These are phyloP conservation scores for Dissophora globulifera DNA, from an alignment of 192 early-diverging fungal genomes.

Conservation along the genomic window DNA sequence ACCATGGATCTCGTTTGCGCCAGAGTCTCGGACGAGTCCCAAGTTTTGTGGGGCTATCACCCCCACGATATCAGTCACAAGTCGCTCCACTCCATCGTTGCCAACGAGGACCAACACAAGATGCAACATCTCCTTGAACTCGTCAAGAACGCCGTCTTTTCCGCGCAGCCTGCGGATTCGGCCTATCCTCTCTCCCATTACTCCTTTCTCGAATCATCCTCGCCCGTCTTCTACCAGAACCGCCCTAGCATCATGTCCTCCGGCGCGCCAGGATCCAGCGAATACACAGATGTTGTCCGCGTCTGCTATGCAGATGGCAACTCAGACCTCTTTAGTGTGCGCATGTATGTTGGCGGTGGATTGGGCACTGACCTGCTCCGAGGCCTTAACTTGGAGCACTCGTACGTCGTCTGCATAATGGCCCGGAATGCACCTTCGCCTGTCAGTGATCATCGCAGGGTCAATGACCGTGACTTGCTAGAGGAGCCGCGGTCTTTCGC, in stretches of 20 bases:
- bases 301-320: slow-evolving; percentile 57
- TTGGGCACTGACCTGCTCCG: slow-evolving; percentile 62
- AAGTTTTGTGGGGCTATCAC: slow-evolving; percentile 63
- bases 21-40: slow-evolving; percentile 61
- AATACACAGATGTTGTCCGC: slow-evolving; percentile 60
- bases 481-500: slow-evolving; percentile 17
- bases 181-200: slow-evolving; percentile 17
- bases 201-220: slow-evolving; percentile 36
- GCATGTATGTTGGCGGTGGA: slow-evolving; percentile 69
- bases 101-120: slow-evolving; percentile 55
- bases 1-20: slow-evolving; percentile 65
- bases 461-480: slow-evolving; percentile 11
- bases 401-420: slow-evolving; percentile 64
- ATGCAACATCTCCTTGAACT: slow-evolving; percentile 50
- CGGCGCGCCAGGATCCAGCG: slow-evolving; percentile 53
- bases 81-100: slow-evolving; percentile 60
- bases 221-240: slow-evolving; percentile 50
- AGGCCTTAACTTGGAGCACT: slow-evolving; percentile 55
- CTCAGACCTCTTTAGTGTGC: slow-evolving; percentile 57
- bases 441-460: slow-evolving; percentile 14
- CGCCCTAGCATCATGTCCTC: slow-evolving; percentile 48
- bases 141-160: slow-evolving; percentile 55
- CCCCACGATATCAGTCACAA: slow-evolving; percentile 65
- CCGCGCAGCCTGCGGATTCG: slow-evolving; percentile 12
- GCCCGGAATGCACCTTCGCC: slow-evolving; percentile 21